Percentiles rank a stretch among this genome's conserved stretches.
Evolutionary conservation across 805 yeast species (phyloP).

Genomic region (Priceomyces castillae): DNA sequence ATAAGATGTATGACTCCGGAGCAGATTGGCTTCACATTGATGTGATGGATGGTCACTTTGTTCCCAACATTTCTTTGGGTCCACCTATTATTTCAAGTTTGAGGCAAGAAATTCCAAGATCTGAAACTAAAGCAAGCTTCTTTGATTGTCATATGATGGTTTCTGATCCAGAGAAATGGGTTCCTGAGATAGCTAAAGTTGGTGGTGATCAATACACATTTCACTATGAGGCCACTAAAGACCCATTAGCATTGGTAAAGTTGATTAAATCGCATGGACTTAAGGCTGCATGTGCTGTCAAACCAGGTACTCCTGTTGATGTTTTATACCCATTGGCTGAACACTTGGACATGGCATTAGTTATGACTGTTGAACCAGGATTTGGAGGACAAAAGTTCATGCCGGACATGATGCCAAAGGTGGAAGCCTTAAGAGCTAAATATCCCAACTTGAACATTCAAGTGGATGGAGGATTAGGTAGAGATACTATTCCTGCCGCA

Average conservation of each 20-base stretch:
- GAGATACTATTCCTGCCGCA: conserved; percentile 78
- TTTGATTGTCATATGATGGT: conserved; percentile 99
- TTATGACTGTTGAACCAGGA: conserved; percentile 99
- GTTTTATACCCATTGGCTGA: conserved; percentile 74
- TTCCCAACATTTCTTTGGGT: conserved; percentile 93
- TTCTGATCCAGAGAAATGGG: conserved; percentile 88
- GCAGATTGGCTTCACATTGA: conserved; percentile 98
- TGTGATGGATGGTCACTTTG: conserved; percentile 98
- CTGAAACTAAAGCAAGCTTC: conserved; percentile 46
- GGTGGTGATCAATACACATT: conserved; percentile 97
- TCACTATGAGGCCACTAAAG: conserved; percentile 88
- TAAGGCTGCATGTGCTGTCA: conserved; percentile 91
- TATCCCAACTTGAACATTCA: conserved; percentile 84
- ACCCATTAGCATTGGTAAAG: conserved; percentile 71
- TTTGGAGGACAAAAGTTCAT: conserved; percentile 98
- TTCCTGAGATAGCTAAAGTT: conserved; percentile 82
- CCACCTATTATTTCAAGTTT: conserved; percentile 81
- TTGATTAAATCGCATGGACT: conserved; percentile 77
- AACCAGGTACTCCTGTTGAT: conserved; percentile 89
- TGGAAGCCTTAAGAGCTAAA: conserved; percentile 64
- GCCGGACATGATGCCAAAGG: conserved; percentile 96
- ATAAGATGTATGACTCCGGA: conserved; percentile 68
- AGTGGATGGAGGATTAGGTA: conserved; percentile 95
- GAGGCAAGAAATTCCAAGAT: conserved; percentile 73
- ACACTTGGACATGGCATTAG: conserved; percentile 86